Evolutionary conservation across 805 yeast genomes (phyloP).

Genomic region (Candida maris): DNA sequence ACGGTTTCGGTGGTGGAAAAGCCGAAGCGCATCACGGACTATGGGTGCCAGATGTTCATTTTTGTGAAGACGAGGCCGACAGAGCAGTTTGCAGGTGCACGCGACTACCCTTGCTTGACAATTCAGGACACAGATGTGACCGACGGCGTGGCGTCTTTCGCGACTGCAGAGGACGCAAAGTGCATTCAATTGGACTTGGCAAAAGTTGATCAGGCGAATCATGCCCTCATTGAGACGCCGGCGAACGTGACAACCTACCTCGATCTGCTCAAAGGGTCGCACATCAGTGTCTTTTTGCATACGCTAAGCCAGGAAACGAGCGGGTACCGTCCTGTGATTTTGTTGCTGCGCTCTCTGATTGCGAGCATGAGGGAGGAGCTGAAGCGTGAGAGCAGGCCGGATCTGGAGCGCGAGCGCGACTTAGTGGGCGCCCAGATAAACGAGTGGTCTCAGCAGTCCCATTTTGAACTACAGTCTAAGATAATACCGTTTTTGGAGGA

Average conservation of each 20-base stretch:
- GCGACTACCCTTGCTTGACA: slow-evolving; percentile 27
- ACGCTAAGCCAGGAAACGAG: slow-evolving; percentile 28
- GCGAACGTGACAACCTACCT: slow-evolving; percentile 27
- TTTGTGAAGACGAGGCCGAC: slow-evolving; percentile 23
- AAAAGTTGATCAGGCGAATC: slow-evolving; percentile 27
- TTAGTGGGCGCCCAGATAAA: slow-evolving; percentile 21
- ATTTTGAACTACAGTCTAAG: slow-evolving; percentile 32
- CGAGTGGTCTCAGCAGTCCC: slow-evolving; percentile 33
- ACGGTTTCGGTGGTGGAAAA: not conserved
- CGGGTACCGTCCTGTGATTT: slow-evolving; percentile 26
- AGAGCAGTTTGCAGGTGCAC: slow-evolving; percentile 19
- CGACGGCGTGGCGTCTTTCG: slow-evolving; percentile 16
- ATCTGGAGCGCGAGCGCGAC: slow-evolving; percentile 9
- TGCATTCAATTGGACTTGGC: slow-evolving; percentile 24
- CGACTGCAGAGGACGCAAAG: slow-evolving; percentile 4
- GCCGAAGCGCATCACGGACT: not conserved
- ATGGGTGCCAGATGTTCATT: slow-evolving; percentile 29
- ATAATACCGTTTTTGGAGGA: slow-evolving; percentile 29
- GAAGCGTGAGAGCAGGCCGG: slow-evolving; percentile 7
- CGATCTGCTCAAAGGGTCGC: slow-evolving; percentile 26
- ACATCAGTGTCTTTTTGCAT: slow-evolving; percentile 24
- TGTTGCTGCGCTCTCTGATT: slow-evolving; percentile 24
- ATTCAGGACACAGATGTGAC: slow-evolving; percentile 17
- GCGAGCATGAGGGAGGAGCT: slow-evolving; percentile 21
- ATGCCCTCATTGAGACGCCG: slow-evolving; percentile 23